Percentiles rank a stretch among this genome's conserved stretches.
Conservation (phyloP, 345 rosid species). For the Dipteronia dyeriana region DNA sequence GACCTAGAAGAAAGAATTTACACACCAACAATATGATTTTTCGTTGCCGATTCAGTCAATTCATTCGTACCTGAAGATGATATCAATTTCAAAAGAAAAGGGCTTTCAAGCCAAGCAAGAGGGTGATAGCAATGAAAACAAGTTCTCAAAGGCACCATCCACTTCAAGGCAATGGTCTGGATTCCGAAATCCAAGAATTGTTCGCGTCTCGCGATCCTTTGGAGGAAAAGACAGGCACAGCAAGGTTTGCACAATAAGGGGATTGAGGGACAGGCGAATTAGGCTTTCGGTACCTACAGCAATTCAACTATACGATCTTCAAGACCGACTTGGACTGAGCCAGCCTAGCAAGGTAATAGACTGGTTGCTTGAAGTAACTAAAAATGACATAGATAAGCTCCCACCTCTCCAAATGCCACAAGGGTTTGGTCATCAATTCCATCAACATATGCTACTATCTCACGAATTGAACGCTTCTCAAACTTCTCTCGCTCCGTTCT, state of each 20-base stretch:
- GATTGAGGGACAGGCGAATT: slow-evolving; percentile 83
- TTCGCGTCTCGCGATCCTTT: slow-evolving; percentile 76
- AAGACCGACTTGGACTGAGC: slow-evolving; percentile 76
- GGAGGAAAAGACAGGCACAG: slow-evolving; percentile 99
- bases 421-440: slow-evolving; percentile 62
- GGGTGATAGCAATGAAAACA: slow-evolving; percentile 33
- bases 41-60: too few species aligned
- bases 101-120: slow-evolving; percentile 58
- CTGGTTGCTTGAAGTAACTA: slow-evolving; percentile 82
- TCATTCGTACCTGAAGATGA: slow-evolving; percentile 37
- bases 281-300: slow-evolving; percentile 96
- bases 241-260: slow-evolving; percentile 91
- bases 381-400: slow-evolving; percentile 77
- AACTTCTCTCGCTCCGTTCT: slow-evolving; percentile 34
- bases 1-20: neutral
- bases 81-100: slow-evolving; percentile 49
- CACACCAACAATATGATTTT: slow-evolving; percentile 9
- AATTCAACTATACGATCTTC: slow-evolving; percentile 86
- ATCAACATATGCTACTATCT: slow-evolving; percentile 47
- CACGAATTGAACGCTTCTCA: slow-evolving; percentile 22
- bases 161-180: slow-evolving; percentile 86
- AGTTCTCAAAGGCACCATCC: slow-evolving; percentile 31
- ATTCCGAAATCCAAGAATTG: slow-evolving; percentile 89
- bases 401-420: slow-evolving; percentile 51
- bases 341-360: slow-evolving; percentile 97